Conservation (phyloP, 805 yeast genomes). For the Candida ponderosae region DNA sequence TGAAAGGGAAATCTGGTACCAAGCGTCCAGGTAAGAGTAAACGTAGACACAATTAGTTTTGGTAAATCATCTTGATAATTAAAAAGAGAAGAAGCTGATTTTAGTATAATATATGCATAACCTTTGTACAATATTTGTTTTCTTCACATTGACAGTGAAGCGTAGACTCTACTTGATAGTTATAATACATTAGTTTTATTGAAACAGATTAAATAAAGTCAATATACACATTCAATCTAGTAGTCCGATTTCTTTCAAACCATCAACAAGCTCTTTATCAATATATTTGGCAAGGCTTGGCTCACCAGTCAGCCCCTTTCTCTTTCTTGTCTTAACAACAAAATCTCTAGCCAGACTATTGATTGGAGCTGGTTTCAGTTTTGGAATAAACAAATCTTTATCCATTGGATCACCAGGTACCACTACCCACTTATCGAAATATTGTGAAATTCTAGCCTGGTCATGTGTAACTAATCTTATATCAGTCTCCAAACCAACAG, state of each 20-base stretch:
- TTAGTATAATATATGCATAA: too few relatives aligned
- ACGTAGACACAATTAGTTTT: slow-evolving; percentile 21
- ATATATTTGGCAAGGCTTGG: slow-evolving; percentile 61
- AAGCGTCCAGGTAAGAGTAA: slow-evolving; percentile 49
- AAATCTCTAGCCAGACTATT: slow-evolving; percentile 79
- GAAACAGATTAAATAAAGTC: too few relatives aligned
- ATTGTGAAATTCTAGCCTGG: slow-evolving; percentile 59
- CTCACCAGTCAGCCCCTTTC: slow-evolving; percentile 79
- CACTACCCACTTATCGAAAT: slow-evolving; percentile 62
- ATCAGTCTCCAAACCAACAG: slow-evolving; percentile 86
- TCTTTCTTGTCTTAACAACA: slow-evolving; percentile 76
- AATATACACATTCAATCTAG: slow-evolving; percentile 1
- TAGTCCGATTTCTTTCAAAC: slow-evolving; percentile 44
- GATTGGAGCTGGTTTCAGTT: slow-evolving; percentile 67
- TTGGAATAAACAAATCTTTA: slow-evolving; percentile 49
- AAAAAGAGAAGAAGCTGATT: too few relatives aligned
- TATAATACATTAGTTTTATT: too few relatives aligned
- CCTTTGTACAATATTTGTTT: too few relatives aligned
- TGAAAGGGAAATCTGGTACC: slow-evolving; percentile 35
- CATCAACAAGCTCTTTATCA: slow-evolving; percentile 48
- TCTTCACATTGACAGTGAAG: too few relatives aligned
- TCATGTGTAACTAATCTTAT: slow-evolving; percentile 72
- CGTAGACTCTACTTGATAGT: too few relatives aligned
- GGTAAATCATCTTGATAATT: too few relatives aligned
- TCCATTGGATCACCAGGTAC: slow-evolving; percentile 95